Evolutionary conservation across 1,284 basidiomycete species (phyloP).

Genomic region (Anthracocystis panici-leucophaei): DNA sequence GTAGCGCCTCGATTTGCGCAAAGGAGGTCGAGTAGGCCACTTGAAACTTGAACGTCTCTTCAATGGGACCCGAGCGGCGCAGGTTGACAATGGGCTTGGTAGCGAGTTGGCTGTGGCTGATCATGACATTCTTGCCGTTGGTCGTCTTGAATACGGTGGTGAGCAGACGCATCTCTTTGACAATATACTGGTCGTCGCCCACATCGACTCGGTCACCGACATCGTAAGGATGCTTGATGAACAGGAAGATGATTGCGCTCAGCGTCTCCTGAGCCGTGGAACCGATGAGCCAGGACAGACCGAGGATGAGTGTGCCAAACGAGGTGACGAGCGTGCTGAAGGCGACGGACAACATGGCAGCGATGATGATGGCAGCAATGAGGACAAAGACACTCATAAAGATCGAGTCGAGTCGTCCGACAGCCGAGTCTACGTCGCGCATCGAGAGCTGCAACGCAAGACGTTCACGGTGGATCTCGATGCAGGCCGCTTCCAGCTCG

Average conservation of each 20-base stretch:
- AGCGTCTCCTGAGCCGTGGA: slow-evolving; percentile 77
- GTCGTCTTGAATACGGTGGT: slow-evolving; percentile 73
- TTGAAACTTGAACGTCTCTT: slow-evolving; percentile 83
- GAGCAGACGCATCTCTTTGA: slow-evolving; percentile 86
- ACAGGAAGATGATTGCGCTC: slow-evolving; percentile 85
- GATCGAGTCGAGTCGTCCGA: slow-evolving; percentile 74
- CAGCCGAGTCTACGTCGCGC: slow-evolving; percentile 86
- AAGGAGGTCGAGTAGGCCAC: slow-evolving; percentile 84
- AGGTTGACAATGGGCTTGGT: slow-evolving; percentile 76
- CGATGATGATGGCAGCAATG: slow-evolving; percentile 77
- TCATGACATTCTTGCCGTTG: slow-evolving; percentile 46
- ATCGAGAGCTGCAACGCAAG: slow-evolving; percentile 86
- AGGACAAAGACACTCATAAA: slow-evolving; percentile 74
- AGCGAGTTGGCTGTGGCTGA: slow-evolving; percentile 47
- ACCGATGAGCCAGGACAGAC: slow-evolving; percentile 90
- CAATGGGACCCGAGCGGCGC: slow-evolving; percentile 78
- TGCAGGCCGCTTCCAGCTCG: slow-evolving; percentile 81
- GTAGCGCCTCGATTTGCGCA: slow-evolving; percentile 83
- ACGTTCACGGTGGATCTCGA: slow-evolving; percentile 86
- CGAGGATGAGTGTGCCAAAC: slow-evolving; percentile 84
- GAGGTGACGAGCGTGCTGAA: slow-evolving; percentile 81
- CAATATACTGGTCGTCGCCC: slow-evolving; percentile 77
- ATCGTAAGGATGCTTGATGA: slow-evolving; percentile 86
- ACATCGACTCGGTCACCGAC: slow-evolving; percentile 77
- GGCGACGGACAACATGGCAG: slow-evolving; percentile 75